These are phyloP conservation scores for Aspergillus proliferans DNA, from an alignment of 2,329 filamentous ascomycete species.

Conservation along the genomic window DNA sequence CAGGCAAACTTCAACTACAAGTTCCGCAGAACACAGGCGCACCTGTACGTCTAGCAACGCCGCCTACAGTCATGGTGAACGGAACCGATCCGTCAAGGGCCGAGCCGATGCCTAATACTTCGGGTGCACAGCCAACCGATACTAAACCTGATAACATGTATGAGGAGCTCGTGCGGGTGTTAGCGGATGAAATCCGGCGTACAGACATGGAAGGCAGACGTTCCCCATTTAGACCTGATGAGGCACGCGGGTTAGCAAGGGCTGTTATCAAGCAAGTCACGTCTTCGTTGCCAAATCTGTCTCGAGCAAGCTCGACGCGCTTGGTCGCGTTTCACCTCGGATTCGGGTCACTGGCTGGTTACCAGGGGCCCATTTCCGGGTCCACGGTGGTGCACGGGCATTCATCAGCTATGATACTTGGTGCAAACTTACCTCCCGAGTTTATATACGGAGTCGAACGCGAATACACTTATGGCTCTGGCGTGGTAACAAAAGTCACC, in stretches of 20 bases:
- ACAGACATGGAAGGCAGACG: conserved; percentile 24
- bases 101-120: no score
- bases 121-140: no score
- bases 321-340: conserved; percentile 33
- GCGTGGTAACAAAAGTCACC: conserved; percentile 21
- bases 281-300: conserved; percentile 21
- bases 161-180: conserved; percentile 25
- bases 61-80: conserved; percentile 36
- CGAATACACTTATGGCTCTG: conserved; percentile 20
- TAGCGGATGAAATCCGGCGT: conserved; percentile 27
- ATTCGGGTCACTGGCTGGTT: conserved; percentile 29
- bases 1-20: conserved; percentile 38
- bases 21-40: conserved; percentile 36
- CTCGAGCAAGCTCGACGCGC: conserved; percentile 16
- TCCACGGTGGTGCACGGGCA: conserved; percentile 21
- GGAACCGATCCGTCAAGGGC: conserved; percentile 19
- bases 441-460: conserved; percentile 19
- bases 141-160: conserved; percentile 10
- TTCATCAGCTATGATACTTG: conserved; percentile 1
- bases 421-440: conserved; percentile 3
- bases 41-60: conserved; percentile 39
- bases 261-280: conserved; percentile 26
- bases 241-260: conserved; percentile 27
- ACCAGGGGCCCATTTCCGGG: conserved; percentile 17
- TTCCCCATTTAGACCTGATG: conserved; percentile 21